Evolutionary conservation across 345 rosid genomes (phyloP), one percentile per base, ranked within the genome.

Genomic region (Sisymbrium altissimum): DNA sequence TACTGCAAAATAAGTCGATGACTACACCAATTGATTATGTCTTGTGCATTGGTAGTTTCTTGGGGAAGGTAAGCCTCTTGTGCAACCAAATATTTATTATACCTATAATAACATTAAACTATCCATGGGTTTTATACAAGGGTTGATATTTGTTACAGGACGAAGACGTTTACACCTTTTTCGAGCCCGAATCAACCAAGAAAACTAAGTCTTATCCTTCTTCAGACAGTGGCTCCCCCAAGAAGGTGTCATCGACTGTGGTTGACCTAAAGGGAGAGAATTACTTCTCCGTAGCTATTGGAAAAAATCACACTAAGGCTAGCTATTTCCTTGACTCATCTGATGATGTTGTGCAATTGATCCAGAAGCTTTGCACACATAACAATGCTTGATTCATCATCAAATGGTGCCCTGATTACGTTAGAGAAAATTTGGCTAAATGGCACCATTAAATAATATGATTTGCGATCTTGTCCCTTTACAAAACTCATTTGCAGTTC

Each of bases 141-240:
- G 62, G 18, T 70, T 70, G 60, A 67, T 18, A 33, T 57, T 11
- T 78, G 70, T 43, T 53, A 19, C 39, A 96, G 99, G 99, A 96
- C 68, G 97, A 96, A 87, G 99, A 92, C 57, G 88, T 92, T n/a
- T 90, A 92, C 80, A 78, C 91, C 5, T 92, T 92, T 79, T 96
- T 96, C 12, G 98, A 96, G 84, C 97, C 98, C 0, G 93, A 84
- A 72, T 86, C 60, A 75, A 57, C 63, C 45, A 78, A 17, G 71
- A 83, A 38, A 69, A 66, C 60, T 79, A 72, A 68, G 84, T 35
- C 81, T 80, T 7, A 71, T 86, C 5, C 62, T 72, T 30, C 53
- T 39, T 29, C 62, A 10, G 54, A 13, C 17, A 6, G 14, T 33
- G 56, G 58, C 48, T 80, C 90, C 3, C 84, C 85, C 0, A 23